Conservation (phyloP, 2,329 filamentous ascomycete species). For the Diaporthe longicolla region DNA sequence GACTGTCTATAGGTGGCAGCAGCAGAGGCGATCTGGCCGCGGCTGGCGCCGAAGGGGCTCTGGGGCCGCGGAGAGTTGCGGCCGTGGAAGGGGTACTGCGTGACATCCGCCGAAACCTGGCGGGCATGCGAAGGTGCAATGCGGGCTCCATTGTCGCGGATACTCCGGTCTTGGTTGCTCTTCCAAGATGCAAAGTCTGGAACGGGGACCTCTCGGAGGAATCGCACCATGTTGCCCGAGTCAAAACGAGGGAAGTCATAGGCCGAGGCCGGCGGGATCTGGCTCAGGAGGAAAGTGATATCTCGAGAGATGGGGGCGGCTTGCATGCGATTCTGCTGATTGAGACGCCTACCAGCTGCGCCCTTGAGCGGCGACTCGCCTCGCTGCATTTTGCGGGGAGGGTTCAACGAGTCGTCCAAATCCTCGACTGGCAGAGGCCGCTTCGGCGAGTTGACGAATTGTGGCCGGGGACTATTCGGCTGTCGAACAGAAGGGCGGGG, state of each 20-base stretch:
- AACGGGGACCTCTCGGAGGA: constrained; percentile 78
- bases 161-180: constrained; percentile 51
- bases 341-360: constrained; percentile 85
- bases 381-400: constrained; percentile 87
- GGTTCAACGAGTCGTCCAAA: constrained; percentile 74
- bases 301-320: constrained; percentile 80
- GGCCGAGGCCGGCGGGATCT: constrained; percentile 79
- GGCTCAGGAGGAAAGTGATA: constrained; percentile 75
- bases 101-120: constrained; percentile 45
- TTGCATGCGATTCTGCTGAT: constrained; percentile 79
- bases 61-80: constrained; percentile 55
- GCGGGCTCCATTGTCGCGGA: constrained; percentile 48
- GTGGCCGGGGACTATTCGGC: constrained; percentile 61
- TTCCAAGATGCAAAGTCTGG: constrained; percentile 73
- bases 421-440: constrained; percentile 78
- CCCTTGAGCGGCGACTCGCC: constrained; percentile 96
- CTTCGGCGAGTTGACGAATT: constrained; percentile 71
- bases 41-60: constrained; percentile 61
- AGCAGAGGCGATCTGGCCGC: constrained; percentile 55
- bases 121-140: constrained; percentile 45
- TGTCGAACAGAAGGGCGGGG: constrained; percentile 54
- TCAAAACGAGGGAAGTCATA: constrained; percentile 82
- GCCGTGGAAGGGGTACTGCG: constrained; percentile 44
- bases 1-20: constrained; percentile 65
- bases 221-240: constrained; percentile 77